phyloP scores from a whole-genome alignment of 768 basidiomycete species.

The Paxillus rubicundulus region DNA sequence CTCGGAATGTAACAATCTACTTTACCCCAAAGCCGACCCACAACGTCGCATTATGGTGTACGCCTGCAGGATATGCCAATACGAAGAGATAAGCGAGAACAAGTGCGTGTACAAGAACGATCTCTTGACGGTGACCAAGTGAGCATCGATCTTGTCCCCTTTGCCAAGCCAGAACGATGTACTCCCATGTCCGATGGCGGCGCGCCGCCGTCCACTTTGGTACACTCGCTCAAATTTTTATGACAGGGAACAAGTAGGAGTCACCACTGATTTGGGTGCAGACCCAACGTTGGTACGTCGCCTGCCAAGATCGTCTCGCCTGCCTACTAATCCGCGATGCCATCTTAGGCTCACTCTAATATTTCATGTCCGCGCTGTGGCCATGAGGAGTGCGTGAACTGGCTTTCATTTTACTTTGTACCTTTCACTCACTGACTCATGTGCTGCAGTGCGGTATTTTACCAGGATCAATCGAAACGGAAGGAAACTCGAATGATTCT shows the following conservation, averaged over 20 bases:
- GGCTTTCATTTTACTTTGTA: background rate
- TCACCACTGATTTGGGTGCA: constrained; percentile 81
- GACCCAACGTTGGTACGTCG: constrained; percentile 81
- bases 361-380: constrained; percentile 82
- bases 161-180: background rate
- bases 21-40: constrained; percentile 91
- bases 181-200: too few relatives aligned
- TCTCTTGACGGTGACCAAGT: constrained; percentile 92
- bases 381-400: constrained; percentile 69
- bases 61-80: constrained; percentile 86
- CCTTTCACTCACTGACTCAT: background rate
- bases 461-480: constrained; percentile 96
- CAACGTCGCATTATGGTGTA: constrained; percentile 84
- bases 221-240: constrained; percentile 3
- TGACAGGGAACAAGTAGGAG: constrained; percentile 86
- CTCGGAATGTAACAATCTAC: constrained; percentile 91
- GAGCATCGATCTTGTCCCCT: constrained; percentile 19
- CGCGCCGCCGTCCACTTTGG: background rate
- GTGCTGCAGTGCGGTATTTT: constrained; percentile 77
- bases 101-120: constrained; percentile 93
- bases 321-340: background rate
- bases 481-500: constrained; percentile 94
- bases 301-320: background rate
- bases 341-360: constrained; percentile 72
- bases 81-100: constrained; percentile 82